Conservation (phyloP, 257 asterid species). For the Orobanche coerulescens region DNA sequence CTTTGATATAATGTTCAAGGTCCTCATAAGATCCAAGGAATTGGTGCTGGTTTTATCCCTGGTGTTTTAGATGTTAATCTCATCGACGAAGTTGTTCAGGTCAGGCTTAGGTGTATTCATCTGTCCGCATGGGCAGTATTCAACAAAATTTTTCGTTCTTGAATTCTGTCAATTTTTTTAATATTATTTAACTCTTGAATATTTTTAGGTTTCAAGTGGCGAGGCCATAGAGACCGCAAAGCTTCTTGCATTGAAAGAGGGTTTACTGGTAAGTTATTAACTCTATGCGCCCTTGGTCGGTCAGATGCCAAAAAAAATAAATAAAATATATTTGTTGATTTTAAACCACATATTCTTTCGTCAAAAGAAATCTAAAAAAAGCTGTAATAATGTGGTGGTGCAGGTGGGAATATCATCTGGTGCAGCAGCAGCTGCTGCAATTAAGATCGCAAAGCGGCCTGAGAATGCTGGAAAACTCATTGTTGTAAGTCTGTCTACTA, state of each 20-base stretch:
- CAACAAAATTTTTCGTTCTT: background rate
- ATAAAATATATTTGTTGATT: background rate
- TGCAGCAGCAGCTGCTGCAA: slow-evolving; percentile 86
- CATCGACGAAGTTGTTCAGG: slow-evolving; percentile 86
- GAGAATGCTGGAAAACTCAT: slow-evolving; percentile 85
- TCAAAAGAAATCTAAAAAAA: background rate
- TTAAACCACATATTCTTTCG: background rate
- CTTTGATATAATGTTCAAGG: no score
- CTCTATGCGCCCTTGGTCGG: background rate
- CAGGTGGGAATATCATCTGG: slow-evolving; percentile 97
- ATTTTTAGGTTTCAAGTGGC: slow-evolving; percentile 68
- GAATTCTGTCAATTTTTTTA: background rate
- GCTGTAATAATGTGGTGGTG: slow-evolving; percentile 6
- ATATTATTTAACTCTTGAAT: background rate
- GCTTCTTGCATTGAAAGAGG: slow-evolving; percentile 82
- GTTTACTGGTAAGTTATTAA: slow-evolving; percentile 56
- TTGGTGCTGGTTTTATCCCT: slow-evolving; percentile 94
- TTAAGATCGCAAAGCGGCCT: slow-evolving; percentile 63
- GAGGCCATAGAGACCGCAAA: slow-evolving; percentile 92
- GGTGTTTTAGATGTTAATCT: slow-evolving; percentile 70
- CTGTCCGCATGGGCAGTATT: background rate
- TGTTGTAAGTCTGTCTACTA: slow-evolving; percentile 50
- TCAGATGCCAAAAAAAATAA: no score
- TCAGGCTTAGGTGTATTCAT: slow-evolving; percentile 27
- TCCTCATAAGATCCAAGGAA: slow-evolving; percentile 96